Evolutionary conservation across 768 basidiomycete species (phyloP).

Genomic region (Boletus rex-veris): DNA sequence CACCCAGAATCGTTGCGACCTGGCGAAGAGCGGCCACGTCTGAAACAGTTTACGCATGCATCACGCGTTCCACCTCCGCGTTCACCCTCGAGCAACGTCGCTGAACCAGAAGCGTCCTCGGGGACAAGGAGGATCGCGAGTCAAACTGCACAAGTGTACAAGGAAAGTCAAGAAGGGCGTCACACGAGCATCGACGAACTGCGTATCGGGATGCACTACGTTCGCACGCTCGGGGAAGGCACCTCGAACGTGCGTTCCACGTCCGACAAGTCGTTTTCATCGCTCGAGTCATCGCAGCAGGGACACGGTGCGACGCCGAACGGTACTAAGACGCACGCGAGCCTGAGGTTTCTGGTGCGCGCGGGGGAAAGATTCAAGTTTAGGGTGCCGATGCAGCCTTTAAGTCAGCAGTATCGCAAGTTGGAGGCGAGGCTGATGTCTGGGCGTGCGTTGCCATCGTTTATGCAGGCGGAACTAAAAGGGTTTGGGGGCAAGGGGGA

Average conservation of each 20-base stretch:
- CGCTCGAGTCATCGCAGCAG: conserved; percentile 56
- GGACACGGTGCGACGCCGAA: conserved; percentile 28
- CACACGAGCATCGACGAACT: conserved; percentile 59
- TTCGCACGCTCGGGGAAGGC: conserved; percentile 64
- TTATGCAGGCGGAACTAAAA: conserved; percentile 51
- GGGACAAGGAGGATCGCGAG: conserved; percentile 49
- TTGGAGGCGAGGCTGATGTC: conserved; percentile 49
- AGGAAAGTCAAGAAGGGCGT: conserved; percentile 33
- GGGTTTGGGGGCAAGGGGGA: conserved; percentile 32
- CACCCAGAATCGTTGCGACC: conserved; percentile 31
- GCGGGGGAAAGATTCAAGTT: conserved; percentile 59
- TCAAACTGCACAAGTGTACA: conserved; percentile 61
- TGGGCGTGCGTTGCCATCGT: conserved; percentile 52
- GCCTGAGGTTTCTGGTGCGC: conserved; percentile 47
- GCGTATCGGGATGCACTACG: conserved; percentile 65
- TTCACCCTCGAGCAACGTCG: conserved; percentile 32
- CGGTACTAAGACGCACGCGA: conserved; percentile 22
- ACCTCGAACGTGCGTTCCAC: conserved; percentile 27
- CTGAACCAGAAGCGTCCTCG: conserved; percentile 20
- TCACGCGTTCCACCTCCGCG: conserved; percentile 63
- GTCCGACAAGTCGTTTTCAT: conserved; percentile 52
- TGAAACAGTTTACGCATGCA: conserved; percentile 71
- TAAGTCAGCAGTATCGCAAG: conserved; percentile 30
- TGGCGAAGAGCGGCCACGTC: conserved; percentile 45
- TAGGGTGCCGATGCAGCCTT: conserved; percentile 42